A percentile compares a stretch with the other conserved stretches of the same genome.
Conservation (phyloP, 805 yeast species). For the Kurtzmaniella cleridarum region DNA sequence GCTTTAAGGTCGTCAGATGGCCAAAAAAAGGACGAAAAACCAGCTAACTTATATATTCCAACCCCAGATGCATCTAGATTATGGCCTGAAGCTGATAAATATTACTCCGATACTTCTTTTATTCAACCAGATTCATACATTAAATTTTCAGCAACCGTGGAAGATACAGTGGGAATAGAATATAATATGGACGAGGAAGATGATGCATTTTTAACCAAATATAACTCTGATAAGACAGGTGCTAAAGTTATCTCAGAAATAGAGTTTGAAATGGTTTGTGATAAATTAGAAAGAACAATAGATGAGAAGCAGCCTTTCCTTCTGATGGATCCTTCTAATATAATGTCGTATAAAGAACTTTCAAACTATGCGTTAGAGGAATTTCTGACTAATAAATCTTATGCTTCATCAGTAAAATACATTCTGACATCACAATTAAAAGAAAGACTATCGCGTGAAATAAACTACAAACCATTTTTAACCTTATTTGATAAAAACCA, state of each 20-base stretch:
- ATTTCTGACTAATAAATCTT: constrained; percentile 17
- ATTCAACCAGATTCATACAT: constrained; percentile 74
- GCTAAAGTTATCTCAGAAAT: constrained; percentile 55
- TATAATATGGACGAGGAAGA: constrained; percentile 91
- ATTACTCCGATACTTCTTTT: constrained; percentile 59
- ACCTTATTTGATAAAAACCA: constrained; percentile 54
- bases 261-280: constrained; percentile 78
- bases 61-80: constrained; percentile 89
- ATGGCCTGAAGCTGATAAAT: constrained; percentile 74
- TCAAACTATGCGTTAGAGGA: constrained; percentile 42
- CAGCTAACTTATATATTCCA: constrained; percentile 65
- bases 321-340: constrained; percentile 75
- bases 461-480: constrained; percentile 49
- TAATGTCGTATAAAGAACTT: constrained; percentile 66
- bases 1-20: constrained; percentile 33
- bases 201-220: constrained; percentile 50
- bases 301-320: constrained; percentile 84
- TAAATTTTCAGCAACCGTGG: constrained; percentile 91
- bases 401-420: constrained; percentile 26
- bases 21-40: constrained; percentile 10
- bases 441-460: constrained; percentile 49
- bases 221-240: constrained; percentile 12
- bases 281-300: constrained; percentile 68
- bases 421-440: constrained; percentile 56
- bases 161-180: constrained; percentile 81